Conservation (phyloP, 129 eudicot species). For the Calendula officinalis region DNA sequence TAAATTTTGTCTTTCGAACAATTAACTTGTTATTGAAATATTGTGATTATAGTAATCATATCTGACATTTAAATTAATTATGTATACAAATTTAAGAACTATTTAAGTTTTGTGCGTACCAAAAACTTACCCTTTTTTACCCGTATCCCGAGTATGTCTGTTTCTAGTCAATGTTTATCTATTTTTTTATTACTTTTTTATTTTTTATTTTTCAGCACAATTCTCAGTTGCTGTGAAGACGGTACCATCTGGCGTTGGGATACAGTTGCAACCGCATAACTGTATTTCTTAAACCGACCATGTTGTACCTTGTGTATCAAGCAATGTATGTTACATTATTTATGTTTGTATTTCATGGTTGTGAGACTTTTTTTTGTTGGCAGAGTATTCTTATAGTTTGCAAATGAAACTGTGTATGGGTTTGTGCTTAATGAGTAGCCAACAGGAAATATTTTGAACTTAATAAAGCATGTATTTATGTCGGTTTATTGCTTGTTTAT, state of each 20-base stretch:
- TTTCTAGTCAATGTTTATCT: not conserved
- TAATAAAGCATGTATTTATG: too few relatives aligned
- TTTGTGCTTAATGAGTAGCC: not conserved
- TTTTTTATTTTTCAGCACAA: conserved; percentile 64
- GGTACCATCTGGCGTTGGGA: conserved; percentile 99
- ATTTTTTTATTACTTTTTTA: not conserved
- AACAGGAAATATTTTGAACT: too few relatives aligned
- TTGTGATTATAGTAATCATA: not conserved
- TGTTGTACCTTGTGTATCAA: conserved; percentile 22
- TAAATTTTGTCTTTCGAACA: not conserved
- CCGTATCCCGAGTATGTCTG: not conserved
- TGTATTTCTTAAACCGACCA: not conserved
- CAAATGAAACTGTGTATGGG: not conserved
- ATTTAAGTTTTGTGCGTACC: not conserved
- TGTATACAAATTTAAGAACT: not conserved
- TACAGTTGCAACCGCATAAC: conserved; percentile 64
- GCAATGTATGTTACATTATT: conserved; percentile 1
- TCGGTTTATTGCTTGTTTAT: too few relatives aligned
- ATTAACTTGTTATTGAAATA: not conserved
- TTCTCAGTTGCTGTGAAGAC: conserved; percentile 93
- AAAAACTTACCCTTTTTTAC: too few relatives aligned
- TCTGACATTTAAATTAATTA: not conserved
- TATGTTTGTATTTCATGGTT: not conserved
- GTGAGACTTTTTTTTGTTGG: not conserved
- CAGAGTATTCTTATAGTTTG: not conserved